Conservation (phyloP, 495 filamentous ascomycete species). For the Hypomontagnella monticulosa region DNA sequence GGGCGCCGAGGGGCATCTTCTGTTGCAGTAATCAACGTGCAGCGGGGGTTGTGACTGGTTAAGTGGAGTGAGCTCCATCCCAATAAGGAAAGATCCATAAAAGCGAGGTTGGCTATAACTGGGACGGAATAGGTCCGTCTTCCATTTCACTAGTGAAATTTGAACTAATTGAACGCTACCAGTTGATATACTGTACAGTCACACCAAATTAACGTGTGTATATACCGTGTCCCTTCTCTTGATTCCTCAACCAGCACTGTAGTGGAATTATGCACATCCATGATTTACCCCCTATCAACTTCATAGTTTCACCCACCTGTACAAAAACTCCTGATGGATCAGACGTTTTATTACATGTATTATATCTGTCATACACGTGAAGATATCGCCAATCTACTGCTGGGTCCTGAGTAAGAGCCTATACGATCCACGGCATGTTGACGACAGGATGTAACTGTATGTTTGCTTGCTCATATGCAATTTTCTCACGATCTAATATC, state of each 20-base stretch:
- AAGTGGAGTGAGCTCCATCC: slow-evolving; percentile 11
- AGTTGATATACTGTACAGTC: slow-evolving; percentile 8
- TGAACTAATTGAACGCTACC: slow-evolving; percentile 6
- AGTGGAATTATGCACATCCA: slow-evolving; percentile 10
- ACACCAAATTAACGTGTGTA: not conserved
- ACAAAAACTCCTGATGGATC: slow-evolving; percentile 12
- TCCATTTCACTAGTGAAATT: slow-evolving; percentile 6
- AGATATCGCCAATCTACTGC: not conserved
- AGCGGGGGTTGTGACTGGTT: slow-evolving; percentile 12
- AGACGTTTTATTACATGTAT: slow-evolving; percentile 26
- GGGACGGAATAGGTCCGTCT: slow-evolving; percentile 11
- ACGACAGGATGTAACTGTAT: not conserved
- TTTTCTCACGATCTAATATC: slow-evolving; percentile 1
- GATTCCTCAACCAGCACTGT: slow-evolving; percentile 13
- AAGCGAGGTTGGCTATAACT: slow-evolving; percentile 1
- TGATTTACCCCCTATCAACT: slow-evolving; percentile 15
- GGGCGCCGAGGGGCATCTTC: slow-evolving; percentile 10
- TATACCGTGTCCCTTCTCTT: slow-evolving; percentile 6
- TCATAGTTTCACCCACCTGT: slow-evolving; percentile 29
- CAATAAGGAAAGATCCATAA: slow-evolving; percentile 24
- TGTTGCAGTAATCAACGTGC: slow-evolving; percentile 15
- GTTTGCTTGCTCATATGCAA: slow-evolving; percentile 14
- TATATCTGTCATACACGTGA: not conserved
- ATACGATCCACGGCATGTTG: too few relatives aligned
- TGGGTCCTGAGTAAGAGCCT: not conserved